These are phyloP conservation scores for Nyssa sinensis DNA, from an alignment of 148 eudicot genomes.

Conservation along the genomic window DNA sequence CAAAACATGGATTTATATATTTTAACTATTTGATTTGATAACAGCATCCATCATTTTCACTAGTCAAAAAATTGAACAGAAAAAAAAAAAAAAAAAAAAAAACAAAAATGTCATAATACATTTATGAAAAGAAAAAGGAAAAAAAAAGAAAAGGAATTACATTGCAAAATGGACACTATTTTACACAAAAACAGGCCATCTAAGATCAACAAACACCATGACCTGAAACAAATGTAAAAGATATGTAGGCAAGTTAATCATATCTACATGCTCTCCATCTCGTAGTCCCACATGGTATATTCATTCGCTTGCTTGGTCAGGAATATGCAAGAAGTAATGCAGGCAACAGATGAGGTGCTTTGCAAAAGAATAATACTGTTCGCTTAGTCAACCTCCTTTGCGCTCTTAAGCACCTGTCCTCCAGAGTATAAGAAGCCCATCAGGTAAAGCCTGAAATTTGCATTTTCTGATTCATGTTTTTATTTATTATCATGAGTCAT, in stretches of 20 bases:
- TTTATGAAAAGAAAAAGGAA: not conserved
- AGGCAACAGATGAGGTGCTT: constrained; percentile 15
- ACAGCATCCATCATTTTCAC: not conserved
- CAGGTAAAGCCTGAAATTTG: constrained; percentile 47
- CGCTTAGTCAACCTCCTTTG: constrained; percentile 59
- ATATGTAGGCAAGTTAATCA: constrained; percentile 17
- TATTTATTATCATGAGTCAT: constrained; percentile 63
- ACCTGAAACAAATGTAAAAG: constrained; percentile 17
- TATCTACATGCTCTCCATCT: constrained; percentile 25
- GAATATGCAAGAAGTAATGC: constrained; percentile 17
- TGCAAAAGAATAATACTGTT: constrained; percentile 18
- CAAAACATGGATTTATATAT: not conserved
- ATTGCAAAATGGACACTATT: constrained; percentile 47
- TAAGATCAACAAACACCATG: constrained; percentile 9
- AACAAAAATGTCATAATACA: not conserved
- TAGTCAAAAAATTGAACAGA: not conserved
- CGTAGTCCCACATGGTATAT: constrained; percentile 6
- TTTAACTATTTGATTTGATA: not conserved
- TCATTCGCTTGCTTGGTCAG: constrained; percentile 28
- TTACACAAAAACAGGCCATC: constrained; percentile 32
- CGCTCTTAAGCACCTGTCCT: constrained; percentile 56
- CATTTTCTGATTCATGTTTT: constrained; percentile 37
- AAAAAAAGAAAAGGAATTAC: constrained; percentile 28
- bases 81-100: not conserved
- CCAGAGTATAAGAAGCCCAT: constrained; percentile 64